phyloP scores from a whole-genome alignment of 805 yeast species.

The Nakazawaea peltata region DNA sequence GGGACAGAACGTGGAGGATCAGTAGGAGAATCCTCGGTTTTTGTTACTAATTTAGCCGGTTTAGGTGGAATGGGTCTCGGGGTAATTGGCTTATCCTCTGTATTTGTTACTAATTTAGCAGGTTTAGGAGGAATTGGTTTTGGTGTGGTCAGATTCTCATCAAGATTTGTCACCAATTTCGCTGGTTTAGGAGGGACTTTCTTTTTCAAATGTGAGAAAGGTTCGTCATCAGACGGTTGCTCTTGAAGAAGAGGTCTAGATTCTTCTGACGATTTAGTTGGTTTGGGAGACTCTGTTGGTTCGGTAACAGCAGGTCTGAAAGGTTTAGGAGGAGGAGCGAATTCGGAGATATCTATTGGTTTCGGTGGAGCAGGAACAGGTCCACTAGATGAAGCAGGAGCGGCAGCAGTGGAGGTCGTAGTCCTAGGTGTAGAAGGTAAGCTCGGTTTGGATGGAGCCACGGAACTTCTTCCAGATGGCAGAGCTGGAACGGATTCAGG shows the following conservation, averaged over 20 bases:
- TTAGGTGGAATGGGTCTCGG: no score
- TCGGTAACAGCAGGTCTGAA: constrained; percentile 12
- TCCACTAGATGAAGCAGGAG: neutral
- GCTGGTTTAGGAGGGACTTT: no score
- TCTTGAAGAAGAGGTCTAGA: neutral
- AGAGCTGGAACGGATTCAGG: neutral
- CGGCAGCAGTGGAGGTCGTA: neutral
- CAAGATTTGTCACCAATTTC: no score
- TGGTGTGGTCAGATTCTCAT: no score
- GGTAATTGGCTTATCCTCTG: no score
- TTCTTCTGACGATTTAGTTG: neutral
- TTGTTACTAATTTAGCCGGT: no score
- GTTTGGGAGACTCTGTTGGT: neutral
- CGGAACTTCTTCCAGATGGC: neutral
- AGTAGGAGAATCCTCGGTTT: no score
- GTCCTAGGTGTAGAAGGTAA: neutral
- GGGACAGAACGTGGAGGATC: neutral
- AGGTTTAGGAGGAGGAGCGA: constrained; percentile 39
- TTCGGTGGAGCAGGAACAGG: constrained; percentile 6
- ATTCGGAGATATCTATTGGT: constrained; percentile 25
- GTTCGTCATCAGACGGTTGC: neutral
- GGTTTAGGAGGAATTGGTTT: no score
- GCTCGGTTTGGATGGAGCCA: neutral
- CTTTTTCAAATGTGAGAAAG: neutral
- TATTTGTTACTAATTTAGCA: no score